Base-by-base conservation (phyloP, 306 rosid genomes). In the Begonia fuchsioides region DNA sequence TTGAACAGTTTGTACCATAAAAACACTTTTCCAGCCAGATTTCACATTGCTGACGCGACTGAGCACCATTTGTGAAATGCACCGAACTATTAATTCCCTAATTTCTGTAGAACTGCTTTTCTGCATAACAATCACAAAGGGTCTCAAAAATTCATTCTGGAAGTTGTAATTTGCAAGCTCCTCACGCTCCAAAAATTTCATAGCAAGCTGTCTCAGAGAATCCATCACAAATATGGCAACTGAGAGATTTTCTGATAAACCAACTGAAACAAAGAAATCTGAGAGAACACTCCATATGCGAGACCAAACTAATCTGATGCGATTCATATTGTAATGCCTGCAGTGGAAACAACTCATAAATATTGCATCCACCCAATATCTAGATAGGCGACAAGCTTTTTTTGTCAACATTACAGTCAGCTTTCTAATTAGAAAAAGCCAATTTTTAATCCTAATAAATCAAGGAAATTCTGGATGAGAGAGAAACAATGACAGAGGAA, bases 21-120 rank as follows among this genome's bases (percentile, higher is more conserved):
- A 82, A 73, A 92, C 98, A 66, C 98, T 92, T 75, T 85, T 92
- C 98, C 98, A 92, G 64, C 98, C 98, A 55, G 98, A 92, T 70
- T 92, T 92, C 76, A 92, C 98, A 51, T 85, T 80, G 58, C 64
- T 73, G 75, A 92, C 98, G 44, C 98, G 93, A 62, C 93, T 82
- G 72, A 92, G 98, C 69, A 92, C 94, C 98, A 92, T 92, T 71
- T 92, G 98, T 45, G 98, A 92, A 70, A 92, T 82, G 67, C 98
- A 92, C 51, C 98, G 83, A 53, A 85, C 90, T 58, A 86, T 85
- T 62, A 92, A 68, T 70, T 92, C 98, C 77, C 78, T 85, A 56
- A 92, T 92, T 78, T 92, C 98, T 19, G 86, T 72, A 63, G 83
- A 75, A 65, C 66, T 61, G 71, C 98, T 92, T 68, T 92, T 85